phyloP scores from a whole-genome alignment of 2,329 filamentous ascomycete species.

The Xylaria sp. region DNA sequence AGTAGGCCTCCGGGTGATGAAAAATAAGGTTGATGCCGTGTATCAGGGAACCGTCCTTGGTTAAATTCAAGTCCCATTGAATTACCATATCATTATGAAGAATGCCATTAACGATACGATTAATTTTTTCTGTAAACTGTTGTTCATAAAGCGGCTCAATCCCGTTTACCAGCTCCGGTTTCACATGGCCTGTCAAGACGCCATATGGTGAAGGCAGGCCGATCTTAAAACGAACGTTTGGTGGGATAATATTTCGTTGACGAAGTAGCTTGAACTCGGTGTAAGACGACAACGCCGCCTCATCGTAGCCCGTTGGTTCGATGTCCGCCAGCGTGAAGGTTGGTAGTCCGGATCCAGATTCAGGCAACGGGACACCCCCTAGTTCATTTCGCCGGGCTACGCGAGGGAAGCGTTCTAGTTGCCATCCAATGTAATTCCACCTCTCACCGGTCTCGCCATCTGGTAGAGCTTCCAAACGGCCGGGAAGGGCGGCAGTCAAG shows the following conservation, averaged over 20 bases:
- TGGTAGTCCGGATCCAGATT: constrained; percentile 22
- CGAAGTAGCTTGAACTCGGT: constrained; percentile 33
- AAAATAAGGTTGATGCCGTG: constrained; percentile 30
- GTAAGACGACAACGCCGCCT: constrained; percentile 33
- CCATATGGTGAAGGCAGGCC: constrained; percentile 33
- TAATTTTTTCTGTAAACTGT: constrained; percentile 29
- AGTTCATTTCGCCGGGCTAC: constrained; percentile 29
- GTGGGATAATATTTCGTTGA: constrained; percentile 26
- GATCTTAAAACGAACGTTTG: constrained; percentile 32
- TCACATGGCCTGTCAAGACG: constrained; percentile 31
- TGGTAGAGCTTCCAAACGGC: constrained; percentile 30
- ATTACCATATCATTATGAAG: constrained; percentile 34
- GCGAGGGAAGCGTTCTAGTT: constrained; percentile 29
- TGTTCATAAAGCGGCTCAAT: constrained; percentile 36
- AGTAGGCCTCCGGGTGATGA: constrained; percentile 24
- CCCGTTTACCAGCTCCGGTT: constrained; percentile 26
- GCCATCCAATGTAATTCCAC: constrained; percentile 36
- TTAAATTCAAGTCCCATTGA: constrained; percentile 37
- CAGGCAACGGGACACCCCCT: constrained; percentile 29
- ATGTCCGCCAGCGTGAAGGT: constrained; percentile 34
- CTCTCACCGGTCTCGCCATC: constrained; percentile 36
- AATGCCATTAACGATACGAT: constrained; percentile 28
- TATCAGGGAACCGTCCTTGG: constrained; percentile 24
- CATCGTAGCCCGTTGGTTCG: constrained; percentile 32
- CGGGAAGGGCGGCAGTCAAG: constrained; percentile 29